Conservation (phyloP, 2,329 filamentous ascomycete genomes). For the Xenosphaeropsis pyriputrescens region DNA sequence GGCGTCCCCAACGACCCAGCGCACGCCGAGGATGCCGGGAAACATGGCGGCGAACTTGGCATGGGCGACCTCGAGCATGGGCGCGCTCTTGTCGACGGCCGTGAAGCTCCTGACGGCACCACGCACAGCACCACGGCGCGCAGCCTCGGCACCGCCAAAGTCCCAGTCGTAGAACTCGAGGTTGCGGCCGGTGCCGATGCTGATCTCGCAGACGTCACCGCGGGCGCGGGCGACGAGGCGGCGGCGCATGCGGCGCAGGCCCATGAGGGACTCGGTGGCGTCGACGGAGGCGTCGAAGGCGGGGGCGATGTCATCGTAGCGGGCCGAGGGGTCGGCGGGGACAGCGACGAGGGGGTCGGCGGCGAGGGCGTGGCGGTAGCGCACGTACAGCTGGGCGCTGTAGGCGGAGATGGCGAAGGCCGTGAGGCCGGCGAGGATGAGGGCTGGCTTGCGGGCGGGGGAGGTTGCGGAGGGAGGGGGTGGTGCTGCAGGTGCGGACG, state of each 20-base stretch:
- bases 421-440: conserved; percentile 9
- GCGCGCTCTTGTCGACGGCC: conserved; percentile 42
- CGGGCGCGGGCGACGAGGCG: conserved; percentile 29
- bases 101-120: conserved; percentile 37
- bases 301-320: conserved; percentile 24
- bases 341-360: conserved; percentile 9
- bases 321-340: conserved; percentile 15
- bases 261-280: conserved; percentile 39
- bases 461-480: conserved; percentile 8
- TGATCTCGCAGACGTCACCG: conserved; percentile 47
- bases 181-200: conserved; percentile 48
- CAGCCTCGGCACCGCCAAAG: conserved; percentile 10
- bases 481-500: conserved; percentile 1
- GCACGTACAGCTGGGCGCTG: conserved; percentile 19
- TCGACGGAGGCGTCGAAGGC: conserved; percentile 45
- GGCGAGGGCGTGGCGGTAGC: conserved; percentile 16
- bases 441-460: conserved; percentile 9
- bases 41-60: conserved; percentile 30
- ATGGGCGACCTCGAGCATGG: conserved; percentile 44
- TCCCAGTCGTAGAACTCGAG: conserved; percentile 43
- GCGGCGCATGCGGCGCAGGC: conserved; percentile 34
- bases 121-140: conserved; percentile 8
- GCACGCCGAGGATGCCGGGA: conserved; percentile 25
- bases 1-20: conserved; percentile 19
- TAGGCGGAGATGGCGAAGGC: conserved; percentile 9